A percentile compares a stretch with the other conserved stretches of the same genome.
Conservation (phyloP, 768 basidiomycete species). For the Chalciporus chontae region DNA sequence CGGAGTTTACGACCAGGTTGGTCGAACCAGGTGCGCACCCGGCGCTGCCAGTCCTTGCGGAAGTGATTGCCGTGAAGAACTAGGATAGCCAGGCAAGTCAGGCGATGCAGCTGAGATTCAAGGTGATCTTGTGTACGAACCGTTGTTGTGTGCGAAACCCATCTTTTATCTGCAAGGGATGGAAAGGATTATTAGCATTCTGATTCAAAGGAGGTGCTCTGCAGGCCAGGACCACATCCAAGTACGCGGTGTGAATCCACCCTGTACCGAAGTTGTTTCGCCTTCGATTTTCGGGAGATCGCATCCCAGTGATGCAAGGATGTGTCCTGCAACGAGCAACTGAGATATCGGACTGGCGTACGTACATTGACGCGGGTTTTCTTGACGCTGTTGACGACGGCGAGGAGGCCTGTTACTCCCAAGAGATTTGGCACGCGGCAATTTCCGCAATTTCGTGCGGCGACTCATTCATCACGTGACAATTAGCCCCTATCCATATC, state of each 20-base stretch:
- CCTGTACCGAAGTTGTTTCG: conserved; percentile 1
- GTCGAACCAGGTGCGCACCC: conserved; percentile 97
- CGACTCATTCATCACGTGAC: conserved; percentile 19
- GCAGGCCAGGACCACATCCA: conserved; percentile 18
- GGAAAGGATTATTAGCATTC: conserved; percentile 12
- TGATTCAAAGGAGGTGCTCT: background rate
- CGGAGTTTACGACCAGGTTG: conserved; percentile 98
- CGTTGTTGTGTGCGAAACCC: conserved; percentile 38
- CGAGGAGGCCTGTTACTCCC: conserved; percentile 9
- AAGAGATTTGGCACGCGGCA: conserved; percentile 17
- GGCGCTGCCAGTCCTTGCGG: conserved; percentile 99
- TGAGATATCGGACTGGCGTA: conserved; percentile 8
- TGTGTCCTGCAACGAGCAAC: background rate
- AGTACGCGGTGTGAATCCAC: conserved; percentile 19
- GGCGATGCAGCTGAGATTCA: conserved; percentile 2
- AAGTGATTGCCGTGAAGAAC: conserved; percentile 94
- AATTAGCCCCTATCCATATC: background rate
- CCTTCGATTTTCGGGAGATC: background rate
- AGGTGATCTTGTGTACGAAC: conserved; percentile 28
- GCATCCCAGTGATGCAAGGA: background rate
- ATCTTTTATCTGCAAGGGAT: conserved; percentile 27
- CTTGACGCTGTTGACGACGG: conserved; percentile 28
- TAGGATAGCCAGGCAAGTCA: conserved; percentile 27
- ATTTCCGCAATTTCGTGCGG: conserved; percentile 26
- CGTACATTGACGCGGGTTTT: conserved; percentile 32